Evolutionary conservation across 257 asterid species (phyloP).

Genomic region (Sherardia arvensis): DNA sequence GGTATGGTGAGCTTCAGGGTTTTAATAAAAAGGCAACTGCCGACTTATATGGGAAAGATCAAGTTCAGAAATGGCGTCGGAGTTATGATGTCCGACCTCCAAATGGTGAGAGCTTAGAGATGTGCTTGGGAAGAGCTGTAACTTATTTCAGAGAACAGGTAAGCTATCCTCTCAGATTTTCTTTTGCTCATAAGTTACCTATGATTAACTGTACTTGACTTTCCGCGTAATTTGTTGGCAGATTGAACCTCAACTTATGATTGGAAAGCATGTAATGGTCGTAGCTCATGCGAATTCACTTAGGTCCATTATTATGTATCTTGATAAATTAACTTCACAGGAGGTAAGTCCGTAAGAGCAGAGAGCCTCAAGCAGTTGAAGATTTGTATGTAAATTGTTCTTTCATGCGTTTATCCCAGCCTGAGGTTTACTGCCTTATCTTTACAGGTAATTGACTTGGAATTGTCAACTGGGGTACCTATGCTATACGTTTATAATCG

Average conservation of each 20-base stretch:
- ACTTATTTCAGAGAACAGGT: constrained; percentile 76
- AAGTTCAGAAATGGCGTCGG: constrained; percentile 89
- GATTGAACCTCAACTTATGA: constrained; percentile 76
- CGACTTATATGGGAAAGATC: constrained; percentile 71
- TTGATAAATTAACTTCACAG: constrained; percentile 64
- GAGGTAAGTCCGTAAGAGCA: constrained; percentile 59
- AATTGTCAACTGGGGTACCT: constrained; percentile 90
- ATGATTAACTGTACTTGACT: neutral
- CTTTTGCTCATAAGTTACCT: neutral
- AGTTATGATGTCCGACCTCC: constrained; percentile 88
- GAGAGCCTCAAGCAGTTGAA: neutral
- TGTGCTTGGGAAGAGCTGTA: constrained; percentile 93
- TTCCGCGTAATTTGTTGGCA: constrained; percentile 19
- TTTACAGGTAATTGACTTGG: constrained; percentile 72
- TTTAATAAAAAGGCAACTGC: constrained; percentile 86
- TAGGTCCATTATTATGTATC: constrained; percentile 93
- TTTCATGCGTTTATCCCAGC: neutral
- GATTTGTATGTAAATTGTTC: neutral
- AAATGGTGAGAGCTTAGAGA: constrained; percentile 91
- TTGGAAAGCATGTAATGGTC: constrained; percentile 71
- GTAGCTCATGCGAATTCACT: constrained; percentile 93
- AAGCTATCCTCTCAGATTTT: constrained; percentile 16
- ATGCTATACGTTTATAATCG: constrained; percentile 73
- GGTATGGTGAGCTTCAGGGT: constrained; percentile 95
- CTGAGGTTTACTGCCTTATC: constrained; percentile 6